phyloP scores from a whole-genome alignment of 148 eudicot species.

The Oxyria digyna region DNA sequence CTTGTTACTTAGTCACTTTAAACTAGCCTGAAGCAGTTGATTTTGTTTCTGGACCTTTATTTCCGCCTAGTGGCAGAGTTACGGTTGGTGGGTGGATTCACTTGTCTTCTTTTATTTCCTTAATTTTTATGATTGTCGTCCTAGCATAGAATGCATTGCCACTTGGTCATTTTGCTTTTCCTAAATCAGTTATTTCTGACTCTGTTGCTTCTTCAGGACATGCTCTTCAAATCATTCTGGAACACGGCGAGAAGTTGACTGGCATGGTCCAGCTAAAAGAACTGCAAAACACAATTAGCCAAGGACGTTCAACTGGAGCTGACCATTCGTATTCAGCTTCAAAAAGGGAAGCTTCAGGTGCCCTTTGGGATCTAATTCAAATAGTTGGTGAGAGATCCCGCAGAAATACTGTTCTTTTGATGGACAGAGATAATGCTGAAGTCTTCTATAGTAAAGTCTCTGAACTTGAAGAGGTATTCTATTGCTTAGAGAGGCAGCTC shows the following conservation, averaged over 20 bases:
- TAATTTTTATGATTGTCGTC: background rate
- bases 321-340: conserved; percentile 30
- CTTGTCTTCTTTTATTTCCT: background rate
- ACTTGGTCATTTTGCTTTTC: background rate
- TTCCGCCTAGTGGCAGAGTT: background rate
- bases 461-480: conserved; percentile 67
- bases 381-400: conserved; percentile 88
- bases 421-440: conserved; percentile 98
- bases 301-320: conserved; percentile 32
- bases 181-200: background rate
- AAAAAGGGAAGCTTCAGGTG: conserved; percentile 47
- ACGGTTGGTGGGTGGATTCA: background rate
- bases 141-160: background rate
- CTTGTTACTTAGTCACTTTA: background rate
- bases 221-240: conserved; percentile 82
- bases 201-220: conserved; percentile 33
- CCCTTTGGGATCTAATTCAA: conserved; percentile 94
- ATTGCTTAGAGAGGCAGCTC: conserved; percentile 65
- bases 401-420: conserved; percentile 71
- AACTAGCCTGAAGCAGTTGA: background rate
- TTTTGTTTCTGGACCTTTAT: background rate
- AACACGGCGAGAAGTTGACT: conserved; percentile 93
- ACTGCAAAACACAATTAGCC: conserved; percentile 60
- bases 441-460: conserved; percentile 94
- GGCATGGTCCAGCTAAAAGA: conserved; percentile 85